Evolutionary conservation across 306 rosid genomes (phyloP), one percentile per base, ranked within the genome.

Genomic region (Prunus davidiana): DNA sequence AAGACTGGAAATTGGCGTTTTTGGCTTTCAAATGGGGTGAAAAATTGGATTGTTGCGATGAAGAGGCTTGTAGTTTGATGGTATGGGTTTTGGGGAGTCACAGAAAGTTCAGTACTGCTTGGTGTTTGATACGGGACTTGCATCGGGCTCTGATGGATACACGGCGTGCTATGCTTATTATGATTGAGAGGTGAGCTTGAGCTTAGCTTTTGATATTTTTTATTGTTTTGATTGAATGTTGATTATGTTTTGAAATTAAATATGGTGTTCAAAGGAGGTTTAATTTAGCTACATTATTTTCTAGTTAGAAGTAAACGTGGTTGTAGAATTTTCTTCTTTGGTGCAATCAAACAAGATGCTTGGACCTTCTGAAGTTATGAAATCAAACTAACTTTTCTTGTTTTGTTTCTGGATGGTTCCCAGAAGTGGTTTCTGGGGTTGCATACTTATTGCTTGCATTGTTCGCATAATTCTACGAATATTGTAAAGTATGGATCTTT

Each of bases 61-160:
- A 85, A 71, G 80, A 86, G 74, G 84, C 78, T 79, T 86, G 86
- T 78, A 81, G 86, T 81, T 80, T 90, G 91, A 89, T 95, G 85
- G 77, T 95, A 10, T 92, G 96, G 96, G 85, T 94, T 62, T 86
- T 92, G 84, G 97, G 95, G n/a, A 83, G 79, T 79, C 96, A 89
- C 38, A 74, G 34, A 14, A 83, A 89, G 67, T 95, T 92, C 75
- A 82, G 87, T 68, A 80, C 80, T 78, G 96, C 97, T 32, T 95
- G 98, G 98, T 82, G 83, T 84, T 83, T 95, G 87, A 80, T 90
- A 68, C 83, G 87, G 15, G 96, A 95, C 57, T 82, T 95, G 87
- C 93, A 85, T 71, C 79, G 80, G 12, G 86, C 89, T 76, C 83
- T 86, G 54, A 63, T 90, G 74, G 80, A 87, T 78, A 84, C 96